Percentiles rank a stretch among this genome's conserved stretches.
phyloP scores from a whole-genome alignment of 352 stramenopile genomes.

The Globisporangium yorkense region DNA sequence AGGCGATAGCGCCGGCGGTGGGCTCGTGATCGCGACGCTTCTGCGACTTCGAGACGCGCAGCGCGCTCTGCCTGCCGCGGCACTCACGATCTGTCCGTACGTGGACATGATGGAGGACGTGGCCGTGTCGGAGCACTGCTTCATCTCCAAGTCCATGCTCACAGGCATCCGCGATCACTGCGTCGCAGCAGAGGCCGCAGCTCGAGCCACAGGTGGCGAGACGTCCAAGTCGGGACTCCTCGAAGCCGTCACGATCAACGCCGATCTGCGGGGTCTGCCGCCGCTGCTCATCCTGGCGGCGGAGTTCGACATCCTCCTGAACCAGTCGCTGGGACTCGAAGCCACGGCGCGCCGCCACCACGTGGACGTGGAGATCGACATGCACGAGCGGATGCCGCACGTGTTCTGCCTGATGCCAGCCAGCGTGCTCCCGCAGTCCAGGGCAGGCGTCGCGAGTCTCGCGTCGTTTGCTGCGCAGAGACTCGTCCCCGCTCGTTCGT shows the following conservation, averaged over 20 bases:
- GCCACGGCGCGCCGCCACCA: slow-evolving; percentile 20
- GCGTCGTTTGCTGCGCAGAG: slow-evolving; percentile 28
- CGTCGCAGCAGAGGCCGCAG: neutral
- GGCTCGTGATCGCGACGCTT: slow-evolving; percentile 31
- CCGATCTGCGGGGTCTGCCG: slow-evolving; percentile 18
- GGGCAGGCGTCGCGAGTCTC: slow-evolving; percentile 28
- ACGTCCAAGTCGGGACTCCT: neutral
- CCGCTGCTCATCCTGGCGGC: slow-evolving; percentile 28
- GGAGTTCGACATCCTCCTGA: slow-evolving; percentile 24
- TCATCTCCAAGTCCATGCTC: slow-evolving; percentile 16
- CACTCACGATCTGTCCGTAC: slow-evolving; percentile 28
- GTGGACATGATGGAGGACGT: slow-evolving; percentile 27
- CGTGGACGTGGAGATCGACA: slow-evolving; percentile 31
- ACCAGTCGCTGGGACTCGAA: slow-evolving; percentile 21
- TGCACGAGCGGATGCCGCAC: slow-evolving; percentile 31
- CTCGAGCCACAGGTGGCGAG: neutral
- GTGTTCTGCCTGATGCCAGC: slow-evolving; percentile 29
- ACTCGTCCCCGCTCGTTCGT: slow-evolving; percentile 1
- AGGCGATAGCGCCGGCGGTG: slow-evolving; percentile 32
- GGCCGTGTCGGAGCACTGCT: slow-evolving; percentile 15
- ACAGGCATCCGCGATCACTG: slow-evolving; percentile 6
- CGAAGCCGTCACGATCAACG: slow-evolving; percentile 8
- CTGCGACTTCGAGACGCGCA: slow-evolving; percentile 24
- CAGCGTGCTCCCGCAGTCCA: slow-evolving; percentile 18
- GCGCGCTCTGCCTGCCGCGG: slow-evolving; percentile 21